phyloP scores from a whole-genome alignment of 2,329 filamentous ascomycete genomes.

The Venturiaceae sp. region DNA sequence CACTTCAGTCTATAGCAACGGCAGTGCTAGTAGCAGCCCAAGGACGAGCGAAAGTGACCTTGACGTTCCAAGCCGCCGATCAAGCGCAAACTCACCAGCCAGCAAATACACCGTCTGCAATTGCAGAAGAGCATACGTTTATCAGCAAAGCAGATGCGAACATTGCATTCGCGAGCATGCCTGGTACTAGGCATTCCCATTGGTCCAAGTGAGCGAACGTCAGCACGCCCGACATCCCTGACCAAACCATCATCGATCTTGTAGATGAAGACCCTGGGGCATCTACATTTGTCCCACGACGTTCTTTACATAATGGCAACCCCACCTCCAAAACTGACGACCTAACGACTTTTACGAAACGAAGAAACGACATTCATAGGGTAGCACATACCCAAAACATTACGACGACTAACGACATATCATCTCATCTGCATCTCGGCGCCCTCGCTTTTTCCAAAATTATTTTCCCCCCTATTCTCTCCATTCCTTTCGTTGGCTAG shows the following conservation, averaged over 20 bases:
- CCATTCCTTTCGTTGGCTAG: neutral
- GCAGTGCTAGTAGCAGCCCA: slow-evolving; percentile 47
- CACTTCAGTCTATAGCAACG: slow-evolving; percentile 32
- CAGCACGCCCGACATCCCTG: neutral
- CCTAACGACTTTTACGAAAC: neutral
- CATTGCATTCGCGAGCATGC: slow-evolving; percentile 6
- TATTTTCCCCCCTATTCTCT: neutral
- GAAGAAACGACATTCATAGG: neutral
- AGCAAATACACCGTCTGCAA: slow-evolving; percentile 14
- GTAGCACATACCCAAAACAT: neutral
- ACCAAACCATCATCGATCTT: neutral
- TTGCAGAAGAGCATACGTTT: slow-evolving; percentile 13
- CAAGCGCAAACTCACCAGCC: slow-evolving; percentile 4
- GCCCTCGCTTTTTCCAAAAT: neutral
- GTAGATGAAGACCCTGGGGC: neutral
- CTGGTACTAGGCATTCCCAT: slow-evolving; percentile 4
- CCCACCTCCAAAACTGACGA: neutral
- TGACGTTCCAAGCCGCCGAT: slow-evolving; percentile 15
- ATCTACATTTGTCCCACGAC: neutral
- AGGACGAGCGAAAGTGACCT: slow-evolving; percentile 35
- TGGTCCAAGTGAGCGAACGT: neutral
- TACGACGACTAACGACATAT: neutral
- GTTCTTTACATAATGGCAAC: neutral
- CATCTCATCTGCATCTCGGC: neutral
- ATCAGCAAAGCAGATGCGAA: slow-evolving; percentile 2